Evolutionary conservation across 805 yeast genomes (phyloP).

Genomic region (Metschnikowia sp.): DNA sequence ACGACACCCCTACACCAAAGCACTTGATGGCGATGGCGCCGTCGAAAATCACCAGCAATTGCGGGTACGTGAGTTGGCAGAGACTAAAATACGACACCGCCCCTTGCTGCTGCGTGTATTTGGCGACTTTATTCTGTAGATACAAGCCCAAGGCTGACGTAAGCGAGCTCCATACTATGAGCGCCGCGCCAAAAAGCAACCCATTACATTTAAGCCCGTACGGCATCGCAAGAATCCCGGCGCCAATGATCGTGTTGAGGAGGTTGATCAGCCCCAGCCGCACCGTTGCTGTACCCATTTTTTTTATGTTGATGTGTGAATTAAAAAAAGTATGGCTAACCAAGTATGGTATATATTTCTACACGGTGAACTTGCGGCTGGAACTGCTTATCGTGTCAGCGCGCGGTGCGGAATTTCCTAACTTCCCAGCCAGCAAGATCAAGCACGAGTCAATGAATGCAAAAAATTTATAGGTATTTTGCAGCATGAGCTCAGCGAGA

Average conservation of each 20-base stretch:
- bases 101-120: constrained; percentile 40
- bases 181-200: constrained; percentile 49
- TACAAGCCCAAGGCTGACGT: constrained; percentile 68
- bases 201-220: constrained; percentile 70
- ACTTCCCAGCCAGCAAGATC: no score
- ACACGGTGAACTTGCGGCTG: no score
- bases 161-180: constrained; percentile 59
- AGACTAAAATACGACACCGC: constrained; percentile 44
- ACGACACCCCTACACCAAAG: constrained; percentile 72
- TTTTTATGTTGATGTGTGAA: not conserved
- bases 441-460: no score
- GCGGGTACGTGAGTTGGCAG: constrained; percentile 63
- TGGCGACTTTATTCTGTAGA: constrained; percentile 59
- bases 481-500: no score
- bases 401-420: no score
- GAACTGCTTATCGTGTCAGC: not conserved
- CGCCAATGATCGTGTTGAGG: constrained; percentile 76
- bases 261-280: constrained; percentile 62
- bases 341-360: no score
- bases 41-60: constrained; percentile 67
- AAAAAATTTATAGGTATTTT: no score
- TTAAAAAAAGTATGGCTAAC: no score
- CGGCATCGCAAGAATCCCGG: constrained; percentile 76
- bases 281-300: constrained; percentile 29
- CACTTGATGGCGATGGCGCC: constrained; percentile 73